A percentile compares a stretch with the other conserved stretches of the same genome.
These are phyloP conservation scores for Mycosphaerella sp. DNA, from an alignment of 2,329 filamentous ascomycete genomes.

Conservation along the genomic window DNA sequence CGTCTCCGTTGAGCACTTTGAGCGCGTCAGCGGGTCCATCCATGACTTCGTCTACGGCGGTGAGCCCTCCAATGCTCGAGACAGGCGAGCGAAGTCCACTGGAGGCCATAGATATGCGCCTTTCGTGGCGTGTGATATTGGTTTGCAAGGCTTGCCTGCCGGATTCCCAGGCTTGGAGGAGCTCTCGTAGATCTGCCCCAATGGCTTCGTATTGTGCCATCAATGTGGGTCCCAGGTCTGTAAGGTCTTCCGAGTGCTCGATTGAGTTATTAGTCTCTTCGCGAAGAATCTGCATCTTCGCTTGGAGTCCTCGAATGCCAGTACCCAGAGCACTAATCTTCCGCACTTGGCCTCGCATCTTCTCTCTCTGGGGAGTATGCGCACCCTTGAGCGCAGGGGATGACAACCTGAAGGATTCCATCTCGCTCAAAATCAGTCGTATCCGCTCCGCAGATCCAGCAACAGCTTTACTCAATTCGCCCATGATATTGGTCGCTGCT, in stretches of 20 bases:
- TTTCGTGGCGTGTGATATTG: conserved; percentile 75
- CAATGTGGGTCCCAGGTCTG: conserved; percentile 67
- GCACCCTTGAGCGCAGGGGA: conserved; percentile 53
- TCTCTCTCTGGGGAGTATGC: conserved; percentile 61
- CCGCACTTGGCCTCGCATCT: conserved; percentile 77
- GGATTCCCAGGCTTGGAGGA: conserved; percentile 46
- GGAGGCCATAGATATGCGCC: conserved; percentile 45
- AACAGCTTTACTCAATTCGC: conserved; percentile 56
- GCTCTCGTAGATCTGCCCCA: conserved; percentile 68
- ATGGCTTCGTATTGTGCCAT: conserved; percentile 93
- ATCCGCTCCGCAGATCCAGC: conserved; percentile 58
- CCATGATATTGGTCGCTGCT: conserved; percentile 67
- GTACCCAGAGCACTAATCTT: conserved; percentile 84
- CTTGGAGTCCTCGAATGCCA: conserved; percentile 84
- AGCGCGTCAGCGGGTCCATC: conserved; percentile 63
- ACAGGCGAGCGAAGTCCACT: conserved; percentile 43
- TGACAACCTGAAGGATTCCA: conserved; percentile 55
- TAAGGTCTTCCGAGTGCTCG: conserved; percentile 55
- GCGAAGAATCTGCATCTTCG: conserved; percentile 84
- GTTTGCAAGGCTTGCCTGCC: conserved; percentile 76
- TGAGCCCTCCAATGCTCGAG: conserved; percentile 58
- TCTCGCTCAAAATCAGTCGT: conserved; percentile 64
- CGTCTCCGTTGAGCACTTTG: conserved; percentile 68
- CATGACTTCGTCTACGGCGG: conserved; percentile 46
- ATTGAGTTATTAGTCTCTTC: conserved; percentile 80